Evolutionary conservation across 2,329 filamentous ascomycete genomes (phyloP).

Genomic region (Talaromyces rugulosus): DNA sequence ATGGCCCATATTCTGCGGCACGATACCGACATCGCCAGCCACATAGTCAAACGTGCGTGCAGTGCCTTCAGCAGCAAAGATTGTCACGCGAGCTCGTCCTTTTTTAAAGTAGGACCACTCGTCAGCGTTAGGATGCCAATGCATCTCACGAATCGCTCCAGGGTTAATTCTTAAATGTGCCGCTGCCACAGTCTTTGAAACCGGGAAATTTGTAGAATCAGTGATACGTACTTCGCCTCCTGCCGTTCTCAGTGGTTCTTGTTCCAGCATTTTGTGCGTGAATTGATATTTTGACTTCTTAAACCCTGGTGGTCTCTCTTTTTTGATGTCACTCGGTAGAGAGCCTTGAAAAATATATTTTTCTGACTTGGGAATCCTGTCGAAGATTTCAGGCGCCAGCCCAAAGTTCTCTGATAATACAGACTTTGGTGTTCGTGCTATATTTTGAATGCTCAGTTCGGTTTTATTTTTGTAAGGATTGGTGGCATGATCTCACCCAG

Average conservation of each 20-base stretch:
- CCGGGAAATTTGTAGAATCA: slow-evolving; percentile 66
- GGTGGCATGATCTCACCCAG: slow-evolving; percentile 45
- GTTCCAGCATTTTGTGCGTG: slow-evolving; percentile 65
- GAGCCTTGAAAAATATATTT: slow-evolving; percentile 74
- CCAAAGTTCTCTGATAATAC: slow-evolving; percentile 72
- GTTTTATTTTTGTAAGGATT: background rate
- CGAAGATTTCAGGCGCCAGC: slow-evolving; percentile 63
- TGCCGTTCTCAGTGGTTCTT: slow-evolving; percentile 58
- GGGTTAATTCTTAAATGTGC: slow-evolving; percentile 67
- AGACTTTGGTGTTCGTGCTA: slow-evolving; percentile 65
- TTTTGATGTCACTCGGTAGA: slow-evolving; percentile 57
- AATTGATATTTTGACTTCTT: slow-evolving; percentile 68
- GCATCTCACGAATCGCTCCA: slow-evolving; percentile 69
- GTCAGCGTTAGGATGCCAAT: slow-evolving; percentile 75
- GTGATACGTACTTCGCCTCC: slow-evolving; percentile 68
- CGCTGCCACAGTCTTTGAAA: slow-evolving; percentile 68
- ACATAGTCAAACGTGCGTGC: slow-evolving; percentile 71
- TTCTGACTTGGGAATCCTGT: slow-evolving; percentile 58
- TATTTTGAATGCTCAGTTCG: background rate
- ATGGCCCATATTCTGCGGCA: slow-evolving; percentile 71
- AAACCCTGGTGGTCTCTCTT: slow-evolving; percentile 59
- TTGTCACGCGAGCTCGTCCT: slow-evolving; percentile 68
- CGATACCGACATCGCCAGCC: slow-evolving; percentile 70
- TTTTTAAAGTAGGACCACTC: slow-evolving; percentile 75
- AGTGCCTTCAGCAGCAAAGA: slow-evolving; percentile 66